Evolutionary conservation across 495 filamentous ascomycete genomes (phyloP).

Genomic region (Penicillium crystallinum): DNA sequence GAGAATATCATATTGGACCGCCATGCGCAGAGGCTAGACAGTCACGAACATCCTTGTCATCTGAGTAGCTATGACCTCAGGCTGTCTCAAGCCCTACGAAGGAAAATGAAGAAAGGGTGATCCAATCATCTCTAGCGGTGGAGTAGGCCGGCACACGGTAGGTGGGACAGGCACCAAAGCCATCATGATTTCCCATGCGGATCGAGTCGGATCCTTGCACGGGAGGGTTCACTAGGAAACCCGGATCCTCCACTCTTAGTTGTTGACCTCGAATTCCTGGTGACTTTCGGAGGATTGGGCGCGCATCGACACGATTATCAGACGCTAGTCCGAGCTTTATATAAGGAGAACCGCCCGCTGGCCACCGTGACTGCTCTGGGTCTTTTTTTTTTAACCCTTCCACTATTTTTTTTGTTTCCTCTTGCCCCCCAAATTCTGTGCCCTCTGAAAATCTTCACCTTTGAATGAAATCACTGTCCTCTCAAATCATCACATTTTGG

Average conservation of each 20-base stretch:
- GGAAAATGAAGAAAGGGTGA: slow-evolving; percentile 2
- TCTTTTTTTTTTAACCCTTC: slow-evolving; percentile 6
- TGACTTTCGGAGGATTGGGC: slow-evolving; percentile 18
- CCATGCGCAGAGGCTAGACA: background rate
- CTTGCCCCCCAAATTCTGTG: background rate
- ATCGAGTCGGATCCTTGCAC: slow-evolving; percentile 29
- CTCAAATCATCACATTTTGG: background rate
- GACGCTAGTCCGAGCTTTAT: slow-evolving; percentile 29
- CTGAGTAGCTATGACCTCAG: background rate
- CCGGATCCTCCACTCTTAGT: slow-evolving; percentile 6
- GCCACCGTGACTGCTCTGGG: slow-evolving; percentile 18
- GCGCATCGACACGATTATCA: slow-evolving; percentile 26
- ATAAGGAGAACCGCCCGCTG: slow-evolving; percentile 32
- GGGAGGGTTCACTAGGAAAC: slow-evolving; percentile 7
- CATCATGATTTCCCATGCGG: slow-evolving; percentile 26
- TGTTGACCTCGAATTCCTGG: slow-evolving; percentile 1
- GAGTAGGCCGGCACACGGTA: slow-evolving; percentile 16
- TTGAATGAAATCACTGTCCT: background rate
- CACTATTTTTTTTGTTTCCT: slow-evolving; percentile 7
- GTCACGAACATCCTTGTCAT: background rate
- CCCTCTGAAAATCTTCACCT: background rate
- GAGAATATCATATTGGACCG: background rate
- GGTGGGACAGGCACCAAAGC: slow-evolving; percentile 30
- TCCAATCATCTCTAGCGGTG: slow-evolving; percentile 16
- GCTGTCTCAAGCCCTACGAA: background rate